Evolutionary conservation across 495 filamentous ascomycete genomes (phyloP).

Genomic region (Delitschia confertaspora): DNA sequence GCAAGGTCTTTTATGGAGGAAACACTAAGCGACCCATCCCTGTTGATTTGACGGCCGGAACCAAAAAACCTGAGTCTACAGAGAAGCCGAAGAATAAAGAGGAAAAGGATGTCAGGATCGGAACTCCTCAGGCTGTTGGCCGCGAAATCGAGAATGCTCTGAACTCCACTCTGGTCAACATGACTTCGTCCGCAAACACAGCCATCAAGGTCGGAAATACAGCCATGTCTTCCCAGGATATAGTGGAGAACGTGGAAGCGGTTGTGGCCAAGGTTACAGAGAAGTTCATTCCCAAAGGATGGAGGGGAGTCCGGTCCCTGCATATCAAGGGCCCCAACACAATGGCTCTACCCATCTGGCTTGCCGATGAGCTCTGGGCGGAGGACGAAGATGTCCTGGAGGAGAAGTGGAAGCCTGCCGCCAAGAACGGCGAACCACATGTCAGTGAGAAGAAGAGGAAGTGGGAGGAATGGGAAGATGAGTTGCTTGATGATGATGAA

Average conservation of each 20-base stretch:
- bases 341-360: conserved; percentile 80
- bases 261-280: conserved; percentile 60
- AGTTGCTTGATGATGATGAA: conserved; percentile 39
- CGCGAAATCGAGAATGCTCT: conserved; percentile 65
- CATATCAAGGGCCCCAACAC: conserved; percentile 86
- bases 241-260: conserved; percentile 69
- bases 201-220: conserved; percentile 49
- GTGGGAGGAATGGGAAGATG: conserved; percentile 30
- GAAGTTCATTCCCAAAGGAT: conserved; percentile 71
- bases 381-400: conserved; percentile 69
- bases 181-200: conserved; percentile 46
- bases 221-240: conserved; percentile 60
- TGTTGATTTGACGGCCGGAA: conserved; percentile 41
- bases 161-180: conserved; percentile 59
- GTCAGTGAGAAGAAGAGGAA: conserved; percentile 30
- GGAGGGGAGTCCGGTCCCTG: conserved; percentile 70
- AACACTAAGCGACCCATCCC: conserved; percentile 79
- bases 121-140: conserved; percentile 49
- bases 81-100: conserved; percentile 48
- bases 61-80: conserved; percentile 25
- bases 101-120: conserved; percentile 53
- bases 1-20: conserved; percentile 76
- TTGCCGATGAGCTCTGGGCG: conserved; percentile 82
- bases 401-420: conserved; percentile 38
- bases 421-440: conserved; percentile 35